Conservation (phyloP, 345 rosid species). For the Microcos paniculata region DNA sequence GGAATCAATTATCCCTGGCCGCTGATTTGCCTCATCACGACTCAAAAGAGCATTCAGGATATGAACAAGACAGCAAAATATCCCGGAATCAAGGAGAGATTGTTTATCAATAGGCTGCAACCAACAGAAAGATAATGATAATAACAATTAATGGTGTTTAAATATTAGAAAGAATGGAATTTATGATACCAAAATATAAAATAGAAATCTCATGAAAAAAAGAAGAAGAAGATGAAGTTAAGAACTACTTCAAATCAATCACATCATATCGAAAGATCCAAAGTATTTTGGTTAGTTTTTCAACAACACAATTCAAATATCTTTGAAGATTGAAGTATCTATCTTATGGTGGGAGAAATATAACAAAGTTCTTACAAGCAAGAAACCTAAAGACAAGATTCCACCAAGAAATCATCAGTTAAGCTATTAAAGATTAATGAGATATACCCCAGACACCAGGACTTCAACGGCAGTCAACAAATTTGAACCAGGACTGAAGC, state of each 20-base stretch:
- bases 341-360: neutral
- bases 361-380: conserved; percentile 4
- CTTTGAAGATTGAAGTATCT: neutral
- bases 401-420: neutral
- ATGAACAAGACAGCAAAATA: conserved; percentile 92
- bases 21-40: conserved; percentile 46
- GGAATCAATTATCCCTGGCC: conserved; percentile 28
- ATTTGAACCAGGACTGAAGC: conserved; percentile 84
- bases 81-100: conserved; percentile 98
- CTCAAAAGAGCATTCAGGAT: conserved; percentile 71
- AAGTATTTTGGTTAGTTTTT: neutral
- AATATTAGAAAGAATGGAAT: conserved; percentile 2
- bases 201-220: conserved; percentile 1
- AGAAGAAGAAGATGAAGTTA: neutral
- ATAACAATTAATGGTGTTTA: neutral
- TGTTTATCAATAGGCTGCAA: conserved; percentile 95
- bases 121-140: conserved; percentile 14
- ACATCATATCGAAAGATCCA: neutral
- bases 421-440: conserved; percentile 20
- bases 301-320: neutral
- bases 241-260: neutral
- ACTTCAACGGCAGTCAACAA: conserved; percentile 88
- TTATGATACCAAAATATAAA: neutral
- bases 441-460: conserved; percentile 90
- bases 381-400: neutral